These are phyloP conservation scores for Aspergillus haitiensis DNA, from an alignment of 495 filamentous ascomycete species.

Conservation along the genomic window DNA sequence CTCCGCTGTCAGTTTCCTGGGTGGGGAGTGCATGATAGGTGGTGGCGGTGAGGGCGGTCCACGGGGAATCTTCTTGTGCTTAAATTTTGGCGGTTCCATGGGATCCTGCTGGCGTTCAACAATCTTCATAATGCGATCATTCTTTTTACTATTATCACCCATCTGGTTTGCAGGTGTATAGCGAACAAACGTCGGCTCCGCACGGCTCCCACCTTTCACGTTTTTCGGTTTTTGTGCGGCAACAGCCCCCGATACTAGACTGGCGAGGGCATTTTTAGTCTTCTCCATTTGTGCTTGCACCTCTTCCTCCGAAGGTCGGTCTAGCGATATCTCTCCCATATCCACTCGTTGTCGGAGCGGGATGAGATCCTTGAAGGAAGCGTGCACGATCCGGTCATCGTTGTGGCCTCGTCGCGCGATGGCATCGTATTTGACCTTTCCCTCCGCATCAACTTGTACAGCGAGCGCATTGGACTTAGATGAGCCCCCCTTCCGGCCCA, in stretches of 20 bases:
- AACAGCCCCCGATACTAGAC: conserved; percentile 80
- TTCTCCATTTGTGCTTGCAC: conserved; percentile 78
- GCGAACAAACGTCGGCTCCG: conserved; percentile 89
- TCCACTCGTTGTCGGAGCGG: conserved; percentile 91
- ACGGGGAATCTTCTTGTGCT: conserved; percentile 96
- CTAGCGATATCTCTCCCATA: conserved; percentile 88
- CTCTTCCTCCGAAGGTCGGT: conserved; percentile 81
- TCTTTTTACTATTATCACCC: conserved; percentile 84
- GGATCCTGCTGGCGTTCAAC: conserved; percentile 92
- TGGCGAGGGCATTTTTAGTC: conserved; percentile 81
- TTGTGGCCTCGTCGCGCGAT: conserved; percentile 89
- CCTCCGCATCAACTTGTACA: conserved; percentile 84
- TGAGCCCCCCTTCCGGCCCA: conserved; percentile 75
- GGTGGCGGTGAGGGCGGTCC: conserved; percentile 91
- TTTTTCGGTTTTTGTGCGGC: conserved; percentile 95
- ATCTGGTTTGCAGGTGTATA: conserved; percentile 98
- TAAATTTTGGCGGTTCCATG: conserved; percentile 98
- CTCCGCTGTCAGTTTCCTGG: conserved; percentile 91
- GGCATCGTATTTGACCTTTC: conserved; percentile 94
- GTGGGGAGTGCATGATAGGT: conserved; percentile 93
- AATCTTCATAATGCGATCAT: conserved; percentile 98
- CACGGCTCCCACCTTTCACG: conserved; percentile 70
- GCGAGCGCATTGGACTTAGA: conserved; percentile 83
- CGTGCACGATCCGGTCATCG: conserved; percentile 81
- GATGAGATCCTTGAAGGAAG: conserved; percentile 95